Conservation (phyloP, 768 basidiomycete species). For the Hericium alpestre region DNA sequence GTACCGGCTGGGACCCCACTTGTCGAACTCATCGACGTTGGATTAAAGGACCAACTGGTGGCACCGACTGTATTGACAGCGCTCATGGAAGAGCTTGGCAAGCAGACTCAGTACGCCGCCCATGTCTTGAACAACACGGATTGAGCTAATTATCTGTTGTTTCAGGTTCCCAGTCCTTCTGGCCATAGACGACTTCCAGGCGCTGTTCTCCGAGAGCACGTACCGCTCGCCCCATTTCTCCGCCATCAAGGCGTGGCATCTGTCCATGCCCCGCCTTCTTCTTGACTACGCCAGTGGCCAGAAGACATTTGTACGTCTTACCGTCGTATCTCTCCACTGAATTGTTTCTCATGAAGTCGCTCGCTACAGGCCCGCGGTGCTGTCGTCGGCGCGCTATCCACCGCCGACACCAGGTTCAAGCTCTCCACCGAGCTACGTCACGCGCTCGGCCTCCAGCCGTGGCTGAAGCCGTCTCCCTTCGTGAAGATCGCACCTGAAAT, state of each 20-base stretch:
- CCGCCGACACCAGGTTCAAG: conserved; percentile 46
- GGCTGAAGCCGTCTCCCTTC: conserved; percentile 41
- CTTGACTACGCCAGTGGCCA: conserved; percentile 72
- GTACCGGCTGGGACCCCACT: conserved; percentile 41
- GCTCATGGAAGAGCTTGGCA: conserved; percentile 50
- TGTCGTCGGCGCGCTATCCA: conserved; percentile 59
- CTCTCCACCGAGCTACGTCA: conserved; percentile 55
- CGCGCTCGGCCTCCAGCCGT: conserved; percentile 38
- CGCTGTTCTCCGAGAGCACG: conserved; percentile 54
- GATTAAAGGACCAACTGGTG: conserved; percentile 37
- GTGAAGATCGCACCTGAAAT: conserved; percentile 41
- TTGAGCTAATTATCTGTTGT: neutral
- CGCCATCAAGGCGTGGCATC: conserved; percentile 61
- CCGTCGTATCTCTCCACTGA: neutral
- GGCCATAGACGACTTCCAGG: conserved; percentile 83
- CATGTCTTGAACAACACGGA: neutral
- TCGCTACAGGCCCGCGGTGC: conserved; percentile 51
- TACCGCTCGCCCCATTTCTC: conserved; percentile 71
- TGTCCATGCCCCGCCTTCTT: conserved; percentile 67
- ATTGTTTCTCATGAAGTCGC: neutral
- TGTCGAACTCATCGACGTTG: conserved; percentile 45
- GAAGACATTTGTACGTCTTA: conserved; percentile 48
- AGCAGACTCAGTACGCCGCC: conserved; percentile 48
- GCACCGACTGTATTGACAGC: conserved; percentile 49
- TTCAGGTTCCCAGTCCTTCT: conserved; percentile 66